These are phyloP conservation scores for Tetratostichococcus sp. DNA, from an alignment of 139 green algal species.

Conservation along the genomic window DNA sequence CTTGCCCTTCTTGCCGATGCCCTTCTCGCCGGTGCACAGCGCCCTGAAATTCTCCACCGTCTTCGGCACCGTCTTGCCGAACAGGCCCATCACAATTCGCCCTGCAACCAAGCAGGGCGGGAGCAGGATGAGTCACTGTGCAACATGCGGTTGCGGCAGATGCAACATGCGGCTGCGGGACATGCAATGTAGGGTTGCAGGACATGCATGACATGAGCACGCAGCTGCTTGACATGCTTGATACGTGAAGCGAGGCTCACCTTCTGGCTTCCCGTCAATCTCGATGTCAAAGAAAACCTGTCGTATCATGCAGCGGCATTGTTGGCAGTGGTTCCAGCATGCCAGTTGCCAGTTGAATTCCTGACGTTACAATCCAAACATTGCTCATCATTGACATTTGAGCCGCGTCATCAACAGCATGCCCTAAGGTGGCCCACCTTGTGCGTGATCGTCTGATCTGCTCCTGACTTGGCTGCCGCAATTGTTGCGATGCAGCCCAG, in stretches of 20 bases:
- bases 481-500: too few relatives aligned
- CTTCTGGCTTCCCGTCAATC: conserved; percentile 56
- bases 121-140: conserved; percentile 3
- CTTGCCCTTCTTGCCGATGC: conserved; percentile 41
- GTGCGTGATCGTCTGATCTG: too few relatives aligned
- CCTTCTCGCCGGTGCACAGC: conserved; percentile 44
- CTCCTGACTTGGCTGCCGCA: too few relatives aligned
- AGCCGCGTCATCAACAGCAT: too few relatives aligned
- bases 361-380: too few relatives aligned
- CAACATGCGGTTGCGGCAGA: not conserved
- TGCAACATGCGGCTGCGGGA: not conserved
- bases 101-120: conserved; percentile 32
- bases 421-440: too few relatives aligned
- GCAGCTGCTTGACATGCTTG: not conserved
- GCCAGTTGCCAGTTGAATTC: too few relatives aligned
- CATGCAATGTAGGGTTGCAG: not conserved
- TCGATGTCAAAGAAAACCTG: conserved; percentile 65
- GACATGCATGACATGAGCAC: not conserved
- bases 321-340: too few relatives aligned
- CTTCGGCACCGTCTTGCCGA: conserved; percentile 76
- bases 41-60: conserved; percentile 84
- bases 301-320: not conserved
- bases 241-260: conserved; percentile 19
- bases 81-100: conserved; percentile 81
- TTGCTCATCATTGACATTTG: too few relatives aligned